Conservation (phyloP, 768 basidiomycete genomes). For the Boletus subparvulus region DNA sequence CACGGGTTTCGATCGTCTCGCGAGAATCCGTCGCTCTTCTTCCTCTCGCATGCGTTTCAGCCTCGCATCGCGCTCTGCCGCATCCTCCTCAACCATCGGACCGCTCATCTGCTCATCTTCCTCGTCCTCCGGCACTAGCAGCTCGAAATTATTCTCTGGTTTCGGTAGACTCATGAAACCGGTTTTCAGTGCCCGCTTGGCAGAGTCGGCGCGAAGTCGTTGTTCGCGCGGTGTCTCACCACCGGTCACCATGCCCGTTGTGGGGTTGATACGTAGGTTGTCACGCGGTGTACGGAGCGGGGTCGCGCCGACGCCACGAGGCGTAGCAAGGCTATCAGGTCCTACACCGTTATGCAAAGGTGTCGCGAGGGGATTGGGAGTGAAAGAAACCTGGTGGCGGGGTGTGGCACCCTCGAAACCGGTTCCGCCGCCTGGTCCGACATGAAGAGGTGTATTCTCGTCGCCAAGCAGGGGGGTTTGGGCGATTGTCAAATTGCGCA, state of each 20-base stretch:
- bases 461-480: conserved; percentile 96
- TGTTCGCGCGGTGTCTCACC: conserved; percentile 79
- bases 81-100: conserved; percentile 68
- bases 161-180: conserved; percentile 84
- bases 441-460: conserved; percentile 93
- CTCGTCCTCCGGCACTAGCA: conserved; percentile 88
- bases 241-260: conserved; percentile 51
- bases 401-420: conserved; percentile 97
- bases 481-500: conserved; percentile 87
- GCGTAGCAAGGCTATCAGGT: conserved; percentile 50
- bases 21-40: conserved; percentile 77
- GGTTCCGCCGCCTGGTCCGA: conserved; percentile 69
- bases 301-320: conserved; percentile 61
- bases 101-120: conserved; percentile 41
- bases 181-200: conserved; percentile 74
- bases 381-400: conserved; percentile 85
- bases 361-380: conserved; percentile 94
- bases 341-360: conserved; percentile 58
- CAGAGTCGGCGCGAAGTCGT: conserved; percentile 56
- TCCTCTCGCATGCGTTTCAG: conserved; percentile 65
- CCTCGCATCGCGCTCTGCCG: conserved; percentile 85
- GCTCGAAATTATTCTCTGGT: conserved; percentile 96
- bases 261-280: conserved; percentile 83
- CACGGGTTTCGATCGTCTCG: conserved; percentile 77
- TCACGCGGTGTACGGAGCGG: conserved; percentile 97